Evolutionary conservation across 2,329 filamentous ascomycete species (phyloP).

Genomic region (Ophiostoma ulmi): DNA sequence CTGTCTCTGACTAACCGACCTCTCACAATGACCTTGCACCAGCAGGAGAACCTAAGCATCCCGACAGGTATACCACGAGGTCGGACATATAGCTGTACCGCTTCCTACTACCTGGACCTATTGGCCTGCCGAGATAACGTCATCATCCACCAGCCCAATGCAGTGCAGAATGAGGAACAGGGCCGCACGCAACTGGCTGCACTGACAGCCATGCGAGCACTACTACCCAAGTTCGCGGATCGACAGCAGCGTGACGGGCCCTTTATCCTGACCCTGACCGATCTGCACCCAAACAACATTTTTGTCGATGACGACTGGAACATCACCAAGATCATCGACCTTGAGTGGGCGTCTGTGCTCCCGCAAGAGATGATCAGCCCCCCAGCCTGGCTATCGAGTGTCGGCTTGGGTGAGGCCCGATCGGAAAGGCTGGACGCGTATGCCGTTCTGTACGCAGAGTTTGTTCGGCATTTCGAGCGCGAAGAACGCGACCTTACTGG

Average conservation of each 20-base stretch:
- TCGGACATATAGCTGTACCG: neutral
- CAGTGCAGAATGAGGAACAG: neutral
- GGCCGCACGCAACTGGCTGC: neutral
- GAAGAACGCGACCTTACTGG: neutral
- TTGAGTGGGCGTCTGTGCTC: constrained; percentile 29
- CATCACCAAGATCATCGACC: constrained; percentile 32
- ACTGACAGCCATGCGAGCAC: neutral
- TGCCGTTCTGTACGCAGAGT: neutral
- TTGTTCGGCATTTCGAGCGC: neutral
- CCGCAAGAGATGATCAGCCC: neutral
- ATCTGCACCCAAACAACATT: constrained; percentile 33
- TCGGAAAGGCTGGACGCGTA: neutral
- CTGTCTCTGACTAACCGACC: constrained; percentile 22
- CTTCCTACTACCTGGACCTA: constrained; percentile 7
- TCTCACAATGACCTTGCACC: constrained; percentile 29
- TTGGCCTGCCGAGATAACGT: neutral
- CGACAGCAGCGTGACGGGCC: neutral
- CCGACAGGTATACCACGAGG: constrained; percentile 17
- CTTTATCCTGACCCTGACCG: constrained; percentile 30
- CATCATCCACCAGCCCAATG: neutral
- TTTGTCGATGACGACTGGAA: constrained; percentile 35
- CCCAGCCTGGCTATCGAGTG: neutral
- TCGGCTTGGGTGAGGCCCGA: neutral
- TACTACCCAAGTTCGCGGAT: neutral
- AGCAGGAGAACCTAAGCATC: constrained; percentile 30